Base-by-base conservation (phyloP, 148 eudicot genomes). In the Chenopodium suecicum region DNA sequence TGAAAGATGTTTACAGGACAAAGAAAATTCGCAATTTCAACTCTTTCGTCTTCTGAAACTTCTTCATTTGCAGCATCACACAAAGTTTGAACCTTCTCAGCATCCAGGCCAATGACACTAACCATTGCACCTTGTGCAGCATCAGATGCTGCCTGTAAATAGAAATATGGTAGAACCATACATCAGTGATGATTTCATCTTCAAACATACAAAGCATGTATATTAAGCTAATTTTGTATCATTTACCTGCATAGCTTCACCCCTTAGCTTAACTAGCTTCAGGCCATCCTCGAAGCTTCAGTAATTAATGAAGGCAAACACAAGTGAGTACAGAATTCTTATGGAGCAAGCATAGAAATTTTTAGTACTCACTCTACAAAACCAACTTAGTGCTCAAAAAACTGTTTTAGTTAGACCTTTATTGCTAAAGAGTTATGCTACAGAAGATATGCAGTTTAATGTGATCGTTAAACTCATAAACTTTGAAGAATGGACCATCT, bases 231-330 rank as follows among this genome's bases (percentile, higher is more conserved):
- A 64, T 48, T 10, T 34, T 54, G 63, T 4, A 27, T 11, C 22
- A 56, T 52, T 75, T 82, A 93, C 97, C 94, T 93, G 97, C 97
- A 93, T 93, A 68, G 98, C 94, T 89, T 92, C 94, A 68, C 98
- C 98, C 89, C 96, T 91, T 77, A 94, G 85, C 84, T 95, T 95
- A 46, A 95, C 98, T 86, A 95, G 88, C 90, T 93, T 93, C 83
- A 95, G 94, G 82, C 98, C 98, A 78, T 95, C 98, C 89, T 95
- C 97, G 75, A 93, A 93, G 94, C 98, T 95, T 86, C 72, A 76
- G 78, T 9, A 58, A 1, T 67, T 9, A 8, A 70, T n/a, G 14
- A 77, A 29, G 63, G 62, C 11, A 83, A 81, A 78, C 70, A 72
- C 44, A 60, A 50, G 50, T 62, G 20, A 64, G 74, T 7, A 73